A percentile compares a stretch with the other conserved stretches of the same genome.
These are phyloP conservation scores for Epichloe sibirici DNA, from an alignment of 2,329 filamentous ascomycete genomes.

Conservation along the genomic window DNA sequence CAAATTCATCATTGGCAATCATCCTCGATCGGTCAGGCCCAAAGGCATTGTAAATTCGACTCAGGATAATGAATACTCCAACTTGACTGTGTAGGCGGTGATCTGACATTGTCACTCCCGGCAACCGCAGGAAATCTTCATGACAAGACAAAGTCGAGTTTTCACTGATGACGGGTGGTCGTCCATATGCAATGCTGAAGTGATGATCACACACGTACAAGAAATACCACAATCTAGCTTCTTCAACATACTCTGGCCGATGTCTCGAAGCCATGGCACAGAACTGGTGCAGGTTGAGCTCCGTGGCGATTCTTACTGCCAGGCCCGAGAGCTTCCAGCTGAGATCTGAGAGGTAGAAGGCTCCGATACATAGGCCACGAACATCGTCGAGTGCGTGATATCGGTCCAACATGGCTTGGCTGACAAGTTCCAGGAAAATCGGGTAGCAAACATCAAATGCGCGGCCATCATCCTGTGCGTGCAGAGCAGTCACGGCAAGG, in stretches of 20 bases:
- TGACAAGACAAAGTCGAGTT: constrained; percentile 44
- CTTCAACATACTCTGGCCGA: constrained; percentile 36
- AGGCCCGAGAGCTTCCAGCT: constrained; percentile 46
- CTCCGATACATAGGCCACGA: constrained; percentile 47
- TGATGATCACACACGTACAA: constrained; percentile 56
- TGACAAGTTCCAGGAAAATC: constrained; percentile 45
- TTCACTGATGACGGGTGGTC: constrained; percentile 48
- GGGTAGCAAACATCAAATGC: constrained; percentile 44
- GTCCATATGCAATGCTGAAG: constrained; percentile 47
- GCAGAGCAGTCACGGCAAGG: constrained; percentile 21
- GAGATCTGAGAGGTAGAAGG: constrained; percentile 50
- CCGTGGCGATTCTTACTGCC: constrained; percentile 45
- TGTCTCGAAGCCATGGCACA: constrained; percentile 34
- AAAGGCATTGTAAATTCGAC: constrained; percentile 44
- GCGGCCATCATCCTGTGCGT: constrained; percentile 23
- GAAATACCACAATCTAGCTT: constrained; percentile 49
- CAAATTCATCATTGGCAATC: constrained; percentile 22
- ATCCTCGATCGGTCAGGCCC: constrained; percentile 37
- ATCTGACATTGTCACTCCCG: constrained; percentile 40
- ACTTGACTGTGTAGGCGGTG: constrained; percentile 47
- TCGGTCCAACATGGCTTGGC: constrained; percentile 43
- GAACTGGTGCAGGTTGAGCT: constrained; percentile 42
- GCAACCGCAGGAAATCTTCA: constrained; percentile 38
- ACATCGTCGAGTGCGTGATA: constrained; percentile 43
- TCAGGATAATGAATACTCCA: constrained; percentile 46